phyloP scores from a whole-genome alignment of 352 stramenopile genomes.

The Thalassiosira mediterranea region DNA sequence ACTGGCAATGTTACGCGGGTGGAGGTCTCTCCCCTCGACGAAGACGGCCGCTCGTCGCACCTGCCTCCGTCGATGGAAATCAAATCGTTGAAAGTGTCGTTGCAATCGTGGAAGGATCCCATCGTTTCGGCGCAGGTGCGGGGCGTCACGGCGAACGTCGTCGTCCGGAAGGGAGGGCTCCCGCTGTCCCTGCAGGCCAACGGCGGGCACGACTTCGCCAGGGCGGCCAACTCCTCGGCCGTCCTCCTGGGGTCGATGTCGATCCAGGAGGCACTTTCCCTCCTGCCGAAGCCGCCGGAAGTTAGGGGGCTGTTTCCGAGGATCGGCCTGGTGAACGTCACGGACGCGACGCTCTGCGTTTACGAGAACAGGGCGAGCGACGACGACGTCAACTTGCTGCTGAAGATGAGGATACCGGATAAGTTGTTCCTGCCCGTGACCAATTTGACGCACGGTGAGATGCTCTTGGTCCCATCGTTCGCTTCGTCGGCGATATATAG shows the following conservation, averaged over 20 bases:
- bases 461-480: slow-evolving; percentile 1
- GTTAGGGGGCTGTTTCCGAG: slow-evolving; percentile 40
- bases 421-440: slow-evolving; percentile 40
- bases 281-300: slow-evolving; percentile 46
- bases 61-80: slow-evolving; percentile 31
- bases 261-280: slow-evolving; percentile 27
- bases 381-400: slow-evolving; percentile 20
- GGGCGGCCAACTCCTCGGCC: slow-evolving; percentile 1
- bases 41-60: not conserved
- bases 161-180: slow-evolving; percentile 33
- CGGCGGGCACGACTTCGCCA: not conserved
- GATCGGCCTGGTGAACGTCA: slow-evolving; percentile 49
- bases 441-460: slow-evolving; percentile 34
- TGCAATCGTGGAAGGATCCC: slow-evolving; percentile 39
- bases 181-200: not conserved
- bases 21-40: not conserved
- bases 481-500: too few species aligned
- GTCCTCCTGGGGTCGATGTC: slow-evolving; percentile 44
- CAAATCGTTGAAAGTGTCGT: slow-evolving; percentile 29
- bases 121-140: slow-evolving; percentile 28
- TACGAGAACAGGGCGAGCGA: slow-evolving; percentile 18
- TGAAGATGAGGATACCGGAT: slow-evolving; percentile 32
- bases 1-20: not conserved
- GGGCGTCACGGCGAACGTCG: slow-evolving; percentile 24
- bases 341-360: slow-evolving; percentile 36